Percentiles rank a stretch among this genome's conserved stretches.
Evolutionary conservation across 148 eudicot species (phyloP).

Genomic region (Agrostemma githago): DNA sequence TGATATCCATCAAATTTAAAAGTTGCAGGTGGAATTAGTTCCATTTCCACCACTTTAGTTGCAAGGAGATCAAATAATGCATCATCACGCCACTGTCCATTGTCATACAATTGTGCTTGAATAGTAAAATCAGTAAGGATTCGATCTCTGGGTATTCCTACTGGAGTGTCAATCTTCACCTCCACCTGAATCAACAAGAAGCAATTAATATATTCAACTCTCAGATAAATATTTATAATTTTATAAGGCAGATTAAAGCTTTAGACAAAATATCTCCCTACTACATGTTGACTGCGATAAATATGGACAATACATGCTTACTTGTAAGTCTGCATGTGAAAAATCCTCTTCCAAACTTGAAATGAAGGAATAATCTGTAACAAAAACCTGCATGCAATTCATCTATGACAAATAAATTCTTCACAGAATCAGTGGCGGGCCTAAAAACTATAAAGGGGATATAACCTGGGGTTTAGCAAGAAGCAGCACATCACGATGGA

Average conservation of each 20-base stretch:
- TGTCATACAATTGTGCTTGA: slow-evolving; percentile 71
- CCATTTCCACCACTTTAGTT: slow-evolving; percentile 49
- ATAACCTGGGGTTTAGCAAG: slow-evolving; percentile 87
- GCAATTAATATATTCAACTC: not conserved
- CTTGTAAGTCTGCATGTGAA: slow-evolving; percentile 71
- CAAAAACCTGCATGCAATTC: slow-evolving; percentile 59
- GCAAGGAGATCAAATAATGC: slow-evolving; percentile 48
- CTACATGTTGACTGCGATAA: not conserved
- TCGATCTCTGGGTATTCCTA: slow-evolving; percentile 40
- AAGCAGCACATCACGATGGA: slow-evolving; percentile 95
- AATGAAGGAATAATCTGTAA: slow-evolving; percentile 76
- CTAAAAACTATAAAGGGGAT: not conserved
- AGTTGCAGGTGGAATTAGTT: slow-evolving; percentile 39
- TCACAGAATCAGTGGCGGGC: not conserved
- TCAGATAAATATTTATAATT: not conserved
- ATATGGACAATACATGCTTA: slow-evolving; percentile 20
- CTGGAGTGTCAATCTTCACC: slow-evolving; percentile 70
- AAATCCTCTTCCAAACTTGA: slow-evolving; percentile 53
- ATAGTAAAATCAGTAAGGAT: slow-evolving; percentile 50
- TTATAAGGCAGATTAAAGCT: not conserved
- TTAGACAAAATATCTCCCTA: not conserved
- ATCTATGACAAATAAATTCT: slow-evolving; percentile 2
- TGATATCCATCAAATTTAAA: slow-evolving; percentile 64
- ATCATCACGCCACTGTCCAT: slow-evolving; percentile 42
- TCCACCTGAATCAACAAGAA: slow-evolving; percentile 56